A percentile compares a stretch with the other conserved stretches of the same genome.
Conservation (phyloP, 805 yeast species). For the Aciculoconidium aculeatum region DNA sequence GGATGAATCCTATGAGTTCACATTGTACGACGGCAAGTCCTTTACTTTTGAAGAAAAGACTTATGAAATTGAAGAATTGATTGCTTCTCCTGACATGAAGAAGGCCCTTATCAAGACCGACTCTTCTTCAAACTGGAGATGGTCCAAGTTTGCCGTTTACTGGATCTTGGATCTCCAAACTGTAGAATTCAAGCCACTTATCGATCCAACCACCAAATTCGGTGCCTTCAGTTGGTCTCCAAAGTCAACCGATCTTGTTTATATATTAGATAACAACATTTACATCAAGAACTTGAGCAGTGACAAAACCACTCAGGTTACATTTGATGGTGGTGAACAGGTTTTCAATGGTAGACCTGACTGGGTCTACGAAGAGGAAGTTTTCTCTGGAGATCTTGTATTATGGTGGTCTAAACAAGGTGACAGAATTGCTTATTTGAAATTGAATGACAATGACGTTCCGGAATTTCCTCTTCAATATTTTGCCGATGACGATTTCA, state of each 20-base stretch:
- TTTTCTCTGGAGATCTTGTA: conserved; percentile 49
- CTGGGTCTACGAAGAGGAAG: conserved; percentile 86
- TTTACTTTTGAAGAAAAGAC: conserved; percentile 35
- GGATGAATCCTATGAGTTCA: conserved; percentile 38
- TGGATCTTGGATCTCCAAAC: conserved; percentile 33
- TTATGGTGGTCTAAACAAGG: conserved; percentile 75
- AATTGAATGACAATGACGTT: conserved; percentile 56
- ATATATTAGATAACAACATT: conserved; percentile 51
- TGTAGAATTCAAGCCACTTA: conserved; percentile 8
- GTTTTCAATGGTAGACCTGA: conserved; percentile 69
- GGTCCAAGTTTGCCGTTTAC: conserved; percentile 39
- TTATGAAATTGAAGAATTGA: conserved; percentile 46
- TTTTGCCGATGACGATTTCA: conserved; percentile 33
- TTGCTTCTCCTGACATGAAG: conserved; percentile 62
- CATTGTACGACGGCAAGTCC: conserved; percentile 45
- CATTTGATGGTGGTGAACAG: conserved; percentile 46
- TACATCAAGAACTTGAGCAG: conserved; percentile 37
- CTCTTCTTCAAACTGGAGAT: conserved; percentile 54
- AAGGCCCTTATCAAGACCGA: conserved; percentile 57
- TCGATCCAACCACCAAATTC: conserved; percentile 17
- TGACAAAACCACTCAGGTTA: conserved; percentile 26
- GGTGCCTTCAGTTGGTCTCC: conserved; percentile 65
- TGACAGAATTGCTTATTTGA: conserved; percentile 46
- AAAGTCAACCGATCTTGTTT: conserved; percentile 47
- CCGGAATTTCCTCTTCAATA: conserved; percentile 46